Evolutionary conservation across 208 protist genomes (phyloP).

Genomic region (Pavlovales sp.): DNA sequence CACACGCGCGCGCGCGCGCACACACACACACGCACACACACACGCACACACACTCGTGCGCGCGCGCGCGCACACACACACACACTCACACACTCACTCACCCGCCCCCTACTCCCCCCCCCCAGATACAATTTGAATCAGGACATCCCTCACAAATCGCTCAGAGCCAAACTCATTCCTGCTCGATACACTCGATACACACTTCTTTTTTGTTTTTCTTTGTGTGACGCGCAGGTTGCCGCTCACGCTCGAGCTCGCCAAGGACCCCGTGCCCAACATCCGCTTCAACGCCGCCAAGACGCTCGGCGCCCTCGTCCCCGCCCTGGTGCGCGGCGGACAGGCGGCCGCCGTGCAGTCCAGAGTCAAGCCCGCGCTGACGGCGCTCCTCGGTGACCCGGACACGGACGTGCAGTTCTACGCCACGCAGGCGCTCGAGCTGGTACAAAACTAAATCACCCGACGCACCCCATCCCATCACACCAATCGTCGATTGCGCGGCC

Average conservation of each 20-base stretch:
- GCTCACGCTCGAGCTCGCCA: slow-evolving; percentile 61
- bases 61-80: not conserved
- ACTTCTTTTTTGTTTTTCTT: too few species aligned
- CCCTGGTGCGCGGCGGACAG: slow-evolving; percentile 46
- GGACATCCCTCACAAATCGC: too few species aligned
- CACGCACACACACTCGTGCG: too few species aligned
- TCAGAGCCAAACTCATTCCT: too few species aligned
- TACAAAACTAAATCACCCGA: too few species aligned
- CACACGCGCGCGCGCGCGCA: too few species aligned
- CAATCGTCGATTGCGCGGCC: too few species aligned
- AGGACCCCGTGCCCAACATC: slow-evolving; percentile 75
- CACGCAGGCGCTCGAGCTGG: slow-evolving; percentile 53
- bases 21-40: too few species aligned
- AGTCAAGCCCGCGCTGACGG: slow-evolving; percentile 62
- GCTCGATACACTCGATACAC: too few species aligned
- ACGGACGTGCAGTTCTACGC: slow-evolving; percentile 75
- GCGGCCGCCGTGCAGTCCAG: slow-evolving; percentile 36
- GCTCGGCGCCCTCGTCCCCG: slow-evolving; percentile 59
- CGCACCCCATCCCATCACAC: too few species aligned
- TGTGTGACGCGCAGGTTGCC: slow-evolving; percentile 62
- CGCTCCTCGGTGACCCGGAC: slow-evolving; percentile 64
- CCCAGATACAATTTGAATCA: not conserved
- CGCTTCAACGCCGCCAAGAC: slow-evolving; percentile 77
- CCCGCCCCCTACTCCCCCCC: too few species aligned
- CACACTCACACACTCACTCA: not conserved